Evolutionary conservation across 306 rosid species (phyloP).

Genomic region (Cercis canadensis): DNA sequence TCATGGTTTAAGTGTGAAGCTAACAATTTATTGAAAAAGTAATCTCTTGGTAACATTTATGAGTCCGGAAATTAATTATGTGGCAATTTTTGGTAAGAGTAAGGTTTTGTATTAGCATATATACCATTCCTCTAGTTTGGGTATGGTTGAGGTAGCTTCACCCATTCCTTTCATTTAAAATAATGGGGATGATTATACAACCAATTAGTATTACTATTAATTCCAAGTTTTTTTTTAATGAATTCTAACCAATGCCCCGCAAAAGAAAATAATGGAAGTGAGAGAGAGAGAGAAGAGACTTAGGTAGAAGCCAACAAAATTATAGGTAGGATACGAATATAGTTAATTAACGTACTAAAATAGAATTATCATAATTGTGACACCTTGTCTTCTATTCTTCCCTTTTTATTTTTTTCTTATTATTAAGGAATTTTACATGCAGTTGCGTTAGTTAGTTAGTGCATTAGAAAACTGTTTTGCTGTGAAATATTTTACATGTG

Average conservation of each 20-base stretch:
- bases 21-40: too few relatives aligned
- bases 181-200: constrained; percentile 1
- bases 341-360: not conserved
- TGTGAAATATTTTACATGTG: too few relatives aligned
- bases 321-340: not conserved
- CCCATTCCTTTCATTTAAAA: constrained; percentile 36
- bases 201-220: constrained; percentile 20
- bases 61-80: too few relatives aligned
- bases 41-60: not conserved
- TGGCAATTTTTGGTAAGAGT: too few relatives aligned
- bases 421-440: not conserved
- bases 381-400: not conserved
- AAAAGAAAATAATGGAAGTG: not conserved
- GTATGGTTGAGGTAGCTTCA: constrained; percentile 31
- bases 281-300: not conserved
- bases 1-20: too few relatives aligned
- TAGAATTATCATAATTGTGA: constrained; percentile 20
- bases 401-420: not conserved
- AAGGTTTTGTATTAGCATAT: too few relatives aligned
- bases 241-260: constrained; percentile 18
- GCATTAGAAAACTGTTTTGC: too few relatives aligned
- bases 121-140: constrained; percentile 1
- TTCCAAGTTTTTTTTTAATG: constrained; percentile 20
- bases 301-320: constrained; percentile 23
- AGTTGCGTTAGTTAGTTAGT: too few relatives aligned